Evolutionary conservation across 2,329 filamentous ascomycete species (phyloP).

Genomic region (Penicillium sp.): DNA sequence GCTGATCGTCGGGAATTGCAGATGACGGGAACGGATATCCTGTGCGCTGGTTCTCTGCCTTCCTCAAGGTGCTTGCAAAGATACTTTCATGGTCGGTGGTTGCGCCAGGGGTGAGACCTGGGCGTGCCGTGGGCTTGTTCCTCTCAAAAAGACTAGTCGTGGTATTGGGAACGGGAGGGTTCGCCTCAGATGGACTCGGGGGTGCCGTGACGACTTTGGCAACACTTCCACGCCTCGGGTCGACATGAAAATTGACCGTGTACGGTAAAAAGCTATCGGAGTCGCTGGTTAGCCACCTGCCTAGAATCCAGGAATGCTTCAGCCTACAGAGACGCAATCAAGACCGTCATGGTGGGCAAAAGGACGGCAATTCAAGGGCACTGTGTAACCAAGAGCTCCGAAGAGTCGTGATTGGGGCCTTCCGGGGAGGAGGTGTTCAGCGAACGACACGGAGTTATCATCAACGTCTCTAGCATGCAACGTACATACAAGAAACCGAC

Average conservation of each 20-base stretch:
- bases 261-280: slow-evolving; percentile 74
- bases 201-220: slow-evolving; percentile 32
- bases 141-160: slow-evolving; percentile 34
- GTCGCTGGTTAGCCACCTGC: slow-evolving; percentile 5
- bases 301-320: not conserved
- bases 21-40: slow-evolving; percentile 29
- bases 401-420: slow-evolving; percentile 1
- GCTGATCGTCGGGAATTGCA: slow-evolving; percentile 39
- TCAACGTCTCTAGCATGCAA: not conserved
- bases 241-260: slow-evolving; percentile 78
- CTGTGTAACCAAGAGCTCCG: slow-evolving; percentile 1
- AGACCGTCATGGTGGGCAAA: slow-evolving; percentile 49
- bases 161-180: slow-evolving; percentile 20
- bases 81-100: slow-evolving; percentile 41
- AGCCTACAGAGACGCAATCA: slow-evolving; percentile 54
- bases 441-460: slow-evolving; percentile 1
- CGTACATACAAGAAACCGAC: slow-evolving; percentile 1
- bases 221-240: slow-evolving; percentile 37
- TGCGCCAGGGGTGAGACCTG: slow-evolving; percentile 36
- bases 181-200: slow-evolving; percentile 24
- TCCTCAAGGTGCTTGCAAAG: slow-evolving; percentile 27
- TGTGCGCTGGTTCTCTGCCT: slow-evolving; percentile 22
- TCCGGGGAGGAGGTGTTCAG: not conserved
- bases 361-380: slow-evolving; percentile 6
- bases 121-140: slow-evolving; percentile 18